Conservation (phyloP, 2,329 filamentous ascomycete genomes). For the Diaporthe nobilis region DNA sequence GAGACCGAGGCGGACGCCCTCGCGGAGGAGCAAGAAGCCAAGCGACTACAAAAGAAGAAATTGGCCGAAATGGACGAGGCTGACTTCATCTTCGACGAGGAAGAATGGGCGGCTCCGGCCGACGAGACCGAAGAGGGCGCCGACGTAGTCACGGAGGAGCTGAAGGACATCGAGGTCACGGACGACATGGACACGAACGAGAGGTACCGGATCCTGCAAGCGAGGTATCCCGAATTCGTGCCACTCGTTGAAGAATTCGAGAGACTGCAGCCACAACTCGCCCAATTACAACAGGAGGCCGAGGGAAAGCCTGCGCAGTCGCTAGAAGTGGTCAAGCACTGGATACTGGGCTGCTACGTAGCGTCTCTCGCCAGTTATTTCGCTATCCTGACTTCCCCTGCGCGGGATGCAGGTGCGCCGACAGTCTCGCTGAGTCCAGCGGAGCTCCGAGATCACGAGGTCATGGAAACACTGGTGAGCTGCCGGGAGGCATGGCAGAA, state of each 20-base stretch:
- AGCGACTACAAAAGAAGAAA: constrained; percentile 91
- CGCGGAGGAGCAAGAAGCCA: constrained; percentile 93
- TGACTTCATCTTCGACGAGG: constrained; percentile 94
- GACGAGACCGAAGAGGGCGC: constrained; percentile 64
- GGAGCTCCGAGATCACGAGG: constrained; percentile 89
- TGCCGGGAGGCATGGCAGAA: constrained; percentile 86
- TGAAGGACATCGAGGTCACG: constrained; percentile 86
- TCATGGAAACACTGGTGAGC: constrained; percentile 88
- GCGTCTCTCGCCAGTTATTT: constrained; percentile 94
- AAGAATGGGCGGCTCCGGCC: constrained; percentile 80
- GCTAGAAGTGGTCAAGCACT: constrained; percentile 79
- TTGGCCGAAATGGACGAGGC: constrained; percentile 89
- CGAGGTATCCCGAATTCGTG: constrained; percentile 93
- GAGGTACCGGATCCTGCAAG: constrained; percentile 79
- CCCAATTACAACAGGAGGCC: constrained; percentile 70
- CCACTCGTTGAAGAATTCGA: constrained; percentile 85
- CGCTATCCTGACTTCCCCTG: constrained; percentile 87
- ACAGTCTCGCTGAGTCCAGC: constrained; percentile 77
- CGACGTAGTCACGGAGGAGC: constrained; percentile 84
- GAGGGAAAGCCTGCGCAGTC: constrained; percentile 66
- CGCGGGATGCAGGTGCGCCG: constrained; percentile 68
- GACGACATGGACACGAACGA: constrained; percentile 84
- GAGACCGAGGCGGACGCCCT: constrained; percentile 79
- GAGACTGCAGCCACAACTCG: constrained; percentile 77
- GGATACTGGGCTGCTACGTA: constrained; percentile 87